Evolutionary conservation across 768 basidiomycete species (phyloP).

Genomic region (Boletus pseudo-olivaceus): DNA sequence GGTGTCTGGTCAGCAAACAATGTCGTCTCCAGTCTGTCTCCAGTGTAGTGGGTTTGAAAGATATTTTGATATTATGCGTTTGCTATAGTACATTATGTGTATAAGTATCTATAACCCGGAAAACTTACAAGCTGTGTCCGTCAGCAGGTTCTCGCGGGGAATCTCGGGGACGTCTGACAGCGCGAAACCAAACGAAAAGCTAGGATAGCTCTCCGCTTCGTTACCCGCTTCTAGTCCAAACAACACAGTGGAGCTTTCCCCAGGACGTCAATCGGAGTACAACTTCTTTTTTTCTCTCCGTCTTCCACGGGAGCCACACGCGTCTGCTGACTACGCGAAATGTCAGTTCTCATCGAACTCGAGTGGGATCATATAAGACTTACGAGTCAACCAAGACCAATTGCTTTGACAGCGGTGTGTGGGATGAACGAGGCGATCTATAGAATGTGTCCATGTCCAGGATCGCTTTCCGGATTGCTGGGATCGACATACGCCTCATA

Average conservation of each 20-base stretch:
- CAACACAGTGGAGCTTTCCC: background rate
- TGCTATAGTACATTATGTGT: background rate
- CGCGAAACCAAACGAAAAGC: background rate
- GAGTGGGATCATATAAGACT: background rate
- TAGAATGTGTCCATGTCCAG: constrained; percentile 16
- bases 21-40: too few relatives aligned
- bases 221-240: background rate
- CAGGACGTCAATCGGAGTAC: background rate
- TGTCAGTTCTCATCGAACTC: background rate
- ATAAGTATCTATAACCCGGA: too few relatives aligned
- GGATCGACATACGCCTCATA: constrained; percentile 13
- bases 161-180: background rate
- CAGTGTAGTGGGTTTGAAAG: background rate
- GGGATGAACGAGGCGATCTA: background rate
- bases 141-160: too few relatives aligned
- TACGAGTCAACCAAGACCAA: constrained; percentile 13
- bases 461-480: constrained; percentile 16
- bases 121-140: too few relatives aligned
- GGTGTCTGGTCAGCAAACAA: background rate
- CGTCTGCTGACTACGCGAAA: constrained; percentile 8
- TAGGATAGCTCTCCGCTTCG: too few relatives aligned
- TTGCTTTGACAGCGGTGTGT: background rate
- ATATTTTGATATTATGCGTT: background rate
- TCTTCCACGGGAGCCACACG: background rate
- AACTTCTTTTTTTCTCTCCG: background rate